Conservation (phyloP, 257 asterid species). For the Gardenia jasminoides region DNA sequence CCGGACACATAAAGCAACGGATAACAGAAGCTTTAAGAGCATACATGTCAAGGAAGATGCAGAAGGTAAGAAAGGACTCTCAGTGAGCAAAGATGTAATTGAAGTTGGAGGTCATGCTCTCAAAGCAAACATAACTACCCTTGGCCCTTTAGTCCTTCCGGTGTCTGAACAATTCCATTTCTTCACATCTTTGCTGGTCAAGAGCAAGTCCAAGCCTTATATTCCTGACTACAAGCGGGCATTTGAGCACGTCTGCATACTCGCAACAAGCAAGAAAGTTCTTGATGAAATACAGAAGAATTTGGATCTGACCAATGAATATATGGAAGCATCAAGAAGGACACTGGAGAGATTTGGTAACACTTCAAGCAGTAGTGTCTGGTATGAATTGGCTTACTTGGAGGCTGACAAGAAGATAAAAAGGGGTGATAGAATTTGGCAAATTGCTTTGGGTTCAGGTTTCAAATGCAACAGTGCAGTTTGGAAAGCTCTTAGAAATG, state of each 20-base stretch:
- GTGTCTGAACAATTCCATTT: slow-evolving; percentile 61
- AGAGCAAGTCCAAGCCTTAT: slow-evolving; percentile 43
- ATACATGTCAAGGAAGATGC: slow-evolving; percentile 57
- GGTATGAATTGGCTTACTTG: slow-evolving; percentile 72
- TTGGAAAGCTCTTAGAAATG: slow-evolving; percentile 52
- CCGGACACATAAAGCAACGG: slow-evolving; percentile 60
- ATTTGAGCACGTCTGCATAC: slow-evolving; percentile 63
- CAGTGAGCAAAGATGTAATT: slow-evolving; percentile 48
- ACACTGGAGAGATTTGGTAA: slow-evolving; percentile 73
- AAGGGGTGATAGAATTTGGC: slow-evolving; percentile 64
- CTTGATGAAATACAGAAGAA: slow-evolving; percentile 63
- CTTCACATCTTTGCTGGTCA: slow-evolving; percentile 47
- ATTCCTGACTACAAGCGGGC: slow-evolving; percentile 70
- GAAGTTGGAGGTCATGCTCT: slow-evolving; percentile 70
- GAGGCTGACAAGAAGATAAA: slow-evolving; percentile 50
- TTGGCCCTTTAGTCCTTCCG: slow-evolving; percentile 68
- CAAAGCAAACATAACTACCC: slow-evolving; percentile 64
- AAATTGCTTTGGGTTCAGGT: slow-evolving; percentile 70
- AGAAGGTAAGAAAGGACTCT: slow-evolving; percentile 53
- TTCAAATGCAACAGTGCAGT: slow-evolving; percentile 72
- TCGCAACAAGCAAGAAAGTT: slow-evolving; percentile 56
- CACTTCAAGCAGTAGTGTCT: slow-evolving; percentile 77
- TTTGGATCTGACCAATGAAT: slow-evolving; percentile 55
- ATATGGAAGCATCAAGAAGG: slow-evolving; percentile 76
- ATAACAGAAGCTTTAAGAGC: slow-evolving; percentile 46